Evolutionary conservation across 257 asterid species (phyloP).

Genomic region (Capsicum pubescens): DNA sequence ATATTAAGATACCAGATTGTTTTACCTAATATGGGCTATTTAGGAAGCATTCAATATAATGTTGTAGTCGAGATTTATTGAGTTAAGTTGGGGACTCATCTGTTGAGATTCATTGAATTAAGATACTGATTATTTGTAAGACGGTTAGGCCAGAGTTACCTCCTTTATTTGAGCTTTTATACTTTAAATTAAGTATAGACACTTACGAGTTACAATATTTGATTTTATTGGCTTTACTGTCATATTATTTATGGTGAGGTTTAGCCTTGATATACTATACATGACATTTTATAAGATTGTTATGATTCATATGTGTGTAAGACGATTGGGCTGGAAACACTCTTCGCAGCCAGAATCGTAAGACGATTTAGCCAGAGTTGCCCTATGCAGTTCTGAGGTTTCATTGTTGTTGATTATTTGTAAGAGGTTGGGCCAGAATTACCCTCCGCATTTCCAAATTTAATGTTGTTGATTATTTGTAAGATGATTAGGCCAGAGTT

Average conservation of each 20-base stretch:
- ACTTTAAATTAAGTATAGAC: not conserved
- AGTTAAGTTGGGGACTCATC: not conserved
- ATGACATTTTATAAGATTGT: not conserved
- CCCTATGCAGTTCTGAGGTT: not conserved
- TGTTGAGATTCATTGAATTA: not conserved
- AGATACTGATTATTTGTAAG: not conserved
- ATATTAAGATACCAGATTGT: not conserved
- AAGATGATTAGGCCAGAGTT: not conserved
- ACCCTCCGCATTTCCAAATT: no score
- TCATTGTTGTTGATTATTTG: not conserved
- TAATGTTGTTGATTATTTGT: not conserved
- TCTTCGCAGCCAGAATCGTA: not conserved
- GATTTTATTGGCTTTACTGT: not conserved
- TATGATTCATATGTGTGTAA: not conserved
- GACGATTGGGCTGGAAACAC: not conserved
- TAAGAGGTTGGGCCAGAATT: no score
- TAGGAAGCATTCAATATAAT: not conserved
- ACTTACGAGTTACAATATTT: not conserved
- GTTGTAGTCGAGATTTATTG: not conserved
- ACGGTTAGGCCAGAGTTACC: not conserved
- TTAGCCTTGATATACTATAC: not conserved
- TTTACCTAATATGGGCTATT: not conserved
- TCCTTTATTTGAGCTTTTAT: not conserved
- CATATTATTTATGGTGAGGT: not conserved
- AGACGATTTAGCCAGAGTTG: not conserved